These are phyloP conservation scores for Phytopythium boreale DNA, from an alignment of 352 stramenopile species.

Conservation along the genomic window DNA sequence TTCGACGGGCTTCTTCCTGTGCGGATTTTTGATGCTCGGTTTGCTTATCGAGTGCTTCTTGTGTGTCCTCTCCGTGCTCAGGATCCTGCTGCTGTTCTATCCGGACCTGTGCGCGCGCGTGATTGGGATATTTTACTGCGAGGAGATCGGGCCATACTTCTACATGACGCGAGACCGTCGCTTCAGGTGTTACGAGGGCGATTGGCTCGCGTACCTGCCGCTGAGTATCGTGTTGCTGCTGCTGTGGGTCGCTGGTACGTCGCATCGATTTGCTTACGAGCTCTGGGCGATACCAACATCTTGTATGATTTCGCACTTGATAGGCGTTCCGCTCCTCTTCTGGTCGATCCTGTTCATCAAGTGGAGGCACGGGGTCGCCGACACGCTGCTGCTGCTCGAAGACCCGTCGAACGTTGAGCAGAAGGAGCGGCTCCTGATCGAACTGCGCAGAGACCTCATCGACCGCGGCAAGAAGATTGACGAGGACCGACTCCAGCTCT, in stretches of 20 bases:
- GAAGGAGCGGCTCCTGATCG: constrained; percentile 41
- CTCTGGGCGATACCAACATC: not conserved
- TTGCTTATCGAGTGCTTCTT: not conserved
- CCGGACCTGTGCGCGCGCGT: constrained; percentile 68
- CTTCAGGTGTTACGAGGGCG: constrained; percentile 46
- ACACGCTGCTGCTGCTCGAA: constrained; percentile 45
- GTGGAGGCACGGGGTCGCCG: constrained; percentile 39
- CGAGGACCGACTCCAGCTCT: constrained; percentile 37
- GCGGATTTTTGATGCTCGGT: too few species aligned
- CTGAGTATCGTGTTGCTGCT: constrained; percentile 38
- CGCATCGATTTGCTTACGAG: not conserved
- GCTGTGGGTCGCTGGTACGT: constrained; percentile 63
- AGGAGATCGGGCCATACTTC: constrained; percentile 54
- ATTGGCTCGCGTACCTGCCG: constrained; percentile 59
- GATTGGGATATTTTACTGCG: constrained; percentile 72
- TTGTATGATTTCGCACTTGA: not conserved
- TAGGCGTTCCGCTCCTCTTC: constrained; percentile 69
- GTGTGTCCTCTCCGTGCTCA: constrained; percentile 2
- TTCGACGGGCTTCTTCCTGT: too few species aligned
- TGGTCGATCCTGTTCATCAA: constrained; percentile 64
- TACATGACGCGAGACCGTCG: constrained; percentile 69
- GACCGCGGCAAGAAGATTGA: constrained; percentile 40
- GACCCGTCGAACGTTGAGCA: constrained; percentile 29
- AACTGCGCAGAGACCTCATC: constrained; percentile 47
- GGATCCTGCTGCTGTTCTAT: constrained; percentile 68